phyloP scores from a whole-genome alignment of 805 yeast species.

The Candida dajiaensis region DNA sequence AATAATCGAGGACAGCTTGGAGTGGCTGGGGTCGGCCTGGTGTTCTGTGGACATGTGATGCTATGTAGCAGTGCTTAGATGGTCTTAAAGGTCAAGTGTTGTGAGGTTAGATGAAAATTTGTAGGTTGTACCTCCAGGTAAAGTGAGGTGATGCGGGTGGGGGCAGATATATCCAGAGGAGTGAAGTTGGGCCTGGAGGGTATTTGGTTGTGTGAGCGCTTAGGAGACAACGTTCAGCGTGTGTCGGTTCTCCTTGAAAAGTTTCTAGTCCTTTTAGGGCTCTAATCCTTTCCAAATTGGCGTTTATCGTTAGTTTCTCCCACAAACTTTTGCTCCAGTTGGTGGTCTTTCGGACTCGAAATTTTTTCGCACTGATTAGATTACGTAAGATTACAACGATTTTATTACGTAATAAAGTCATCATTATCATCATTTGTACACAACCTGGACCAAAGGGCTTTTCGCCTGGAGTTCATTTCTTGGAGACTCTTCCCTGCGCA shows the following conservation, averaged over 20 bases:
- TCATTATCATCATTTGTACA: neutral
- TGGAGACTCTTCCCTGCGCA: conserved; percentile 1
- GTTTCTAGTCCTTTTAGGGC: neutral
- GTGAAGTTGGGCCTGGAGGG: neutral
- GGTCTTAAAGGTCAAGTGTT: neutral
- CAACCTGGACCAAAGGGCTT: neutral
- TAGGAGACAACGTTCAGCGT: neutral
- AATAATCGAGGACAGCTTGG: conserved; percentile 9
- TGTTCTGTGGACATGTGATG: neutral
- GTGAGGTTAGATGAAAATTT: neutral
- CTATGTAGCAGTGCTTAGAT: neutral
- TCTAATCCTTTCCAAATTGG: neutral
- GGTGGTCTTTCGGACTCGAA: neutral
- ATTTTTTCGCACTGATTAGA: neutral
- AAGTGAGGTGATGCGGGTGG: too few species aligned
- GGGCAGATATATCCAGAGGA: neutral
- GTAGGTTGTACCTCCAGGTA: neutral
- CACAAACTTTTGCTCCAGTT: neutral
- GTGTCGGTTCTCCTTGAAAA: neutral
- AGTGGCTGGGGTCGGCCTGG: neutral
- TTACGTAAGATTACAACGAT: neutral
- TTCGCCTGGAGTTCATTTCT: neutral
- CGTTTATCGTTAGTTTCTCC: neutral
- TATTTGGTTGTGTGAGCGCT: neutral
- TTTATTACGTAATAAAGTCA: neutral